Percentiles rank a stretch among this genome's conserved stretches.
These are phyloP conservation scores for Lachnellula willkommii DNA, from an alignment of 2,329 filamentous ascomycete genomes.

Conservation along the genomic window DNA sequence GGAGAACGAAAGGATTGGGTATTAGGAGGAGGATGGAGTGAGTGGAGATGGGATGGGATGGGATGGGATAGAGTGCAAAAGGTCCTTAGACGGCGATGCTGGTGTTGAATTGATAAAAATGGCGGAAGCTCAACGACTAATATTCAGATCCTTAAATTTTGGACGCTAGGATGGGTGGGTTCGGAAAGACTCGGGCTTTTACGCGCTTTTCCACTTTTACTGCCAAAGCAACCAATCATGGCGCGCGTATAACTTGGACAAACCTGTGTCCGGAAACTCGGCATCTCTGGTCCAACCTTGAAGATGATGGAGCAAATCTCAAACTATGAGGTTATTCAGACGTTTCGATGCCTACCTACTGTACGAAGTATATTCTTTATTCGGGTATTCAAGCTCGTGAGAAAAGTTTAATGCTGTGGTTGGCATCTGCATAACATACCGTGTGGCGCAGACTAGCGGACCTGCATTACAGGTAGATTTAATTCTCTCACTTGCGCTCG, in stretches of 20 bases:
- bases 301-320: too few relatives aligned
- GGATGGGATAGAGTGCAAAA: slow-evolving; percentile 11
- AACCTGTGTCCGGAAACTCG: not conserved
- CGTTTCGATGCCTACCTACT: too few relatives aligned
- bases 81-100: not conserved
- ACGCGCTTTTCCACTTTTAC: not conserved
- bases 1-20: not conserved
- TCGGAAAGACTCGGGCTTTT: slow-evolving; percentile 1
- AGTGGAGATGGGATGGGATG: slow-evolving; percentile 21
- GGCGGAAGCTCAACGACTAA: not conserved
- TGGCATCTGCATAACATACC: too few relatives aligned
- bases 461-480: too few relatives aligned
- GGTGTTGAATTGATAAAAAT: slow-evolving; percentile 8
- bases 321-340: too few relatives aligned
- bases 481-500: too few relatives aligned
- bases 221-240: not conserved
- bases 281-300: too few relatives aligned
- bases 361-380: too few relatives aligned
- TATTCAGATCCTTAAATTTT: slow-evolving; percentile 3
- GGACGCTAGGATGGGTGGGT: not conserved
- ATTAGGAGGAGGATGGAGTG: not conserved
- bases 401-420: too few relatives aligned
- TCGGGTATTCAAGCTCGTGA: too few relatives aligned
- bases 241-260: not conserved
- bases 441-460: too few relatives aligned